Conservation (phyloP, 441 rosid species). For the Gossypium trilobum region DNA sequence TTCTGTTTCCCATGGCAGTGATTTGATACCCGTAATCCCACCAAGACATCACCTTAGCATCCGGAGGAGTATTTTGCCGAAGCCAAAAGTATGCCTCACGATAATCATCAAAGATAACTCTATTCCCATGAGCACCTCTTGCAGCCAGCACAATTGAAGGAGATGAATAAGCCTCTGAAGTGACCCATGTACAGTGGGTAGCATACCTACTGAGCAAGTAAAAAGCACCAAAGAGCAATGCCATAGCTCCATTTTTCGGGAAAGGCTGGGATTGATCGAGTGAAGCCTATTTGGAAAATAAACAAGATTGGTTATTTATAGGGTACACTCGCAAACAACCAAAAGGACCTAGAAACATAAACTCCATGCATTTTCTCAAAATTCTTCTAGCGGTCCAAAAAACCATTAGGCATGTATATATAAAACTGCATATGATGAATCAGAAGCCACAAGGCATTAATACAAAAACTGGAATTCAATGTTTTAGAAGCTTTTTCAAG, state of each 20-base stretch:
- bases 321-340: background rate
- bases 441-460: too few relatives aligned
- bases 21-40: slow-evolving; percentile 99
- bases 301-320: slow-evolving; percentile 7
- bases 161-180: slow-evolving; percentile 96
- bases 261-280: slow-evolving; percentile 96
- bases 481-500: too few relatives aligned
- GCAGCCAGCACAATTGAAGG: slow-evolving; percentile 98
- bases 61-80: slow-evolving; percentile 84
- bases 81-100: slow-evolving; percentile 99
- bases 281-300: slow-evolving; percentile 40
- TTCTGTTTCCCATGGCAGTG: slow-evolving; percentile 99
- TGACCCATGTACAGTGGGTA: slow-evolving; percentile 95
- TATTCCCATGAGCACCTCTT: slow-evolving; percentile 94
- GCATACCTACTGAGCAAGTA: slow-evolving; percentile 85
- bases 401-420: too few relatives aligned
- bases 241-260: slow-evolving; percentile 74
- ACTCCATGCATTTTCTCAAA: background rate
- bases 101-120: slow-evolving; percentile 95
- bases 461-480: too few relatives aligned
- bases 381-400: too few relatives aligned
- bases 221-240: slow-evolving; percentile 76
- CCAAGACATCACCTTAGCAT: slow-evolving; percentile 99
- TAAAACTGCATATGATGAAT: too few relatives aligned
- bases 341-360: background rate